Evolutionary conservation across 2,329 filamentous ascomycete species (phyloP).

Genomic region (Colletotrichum cereale): DNA sequence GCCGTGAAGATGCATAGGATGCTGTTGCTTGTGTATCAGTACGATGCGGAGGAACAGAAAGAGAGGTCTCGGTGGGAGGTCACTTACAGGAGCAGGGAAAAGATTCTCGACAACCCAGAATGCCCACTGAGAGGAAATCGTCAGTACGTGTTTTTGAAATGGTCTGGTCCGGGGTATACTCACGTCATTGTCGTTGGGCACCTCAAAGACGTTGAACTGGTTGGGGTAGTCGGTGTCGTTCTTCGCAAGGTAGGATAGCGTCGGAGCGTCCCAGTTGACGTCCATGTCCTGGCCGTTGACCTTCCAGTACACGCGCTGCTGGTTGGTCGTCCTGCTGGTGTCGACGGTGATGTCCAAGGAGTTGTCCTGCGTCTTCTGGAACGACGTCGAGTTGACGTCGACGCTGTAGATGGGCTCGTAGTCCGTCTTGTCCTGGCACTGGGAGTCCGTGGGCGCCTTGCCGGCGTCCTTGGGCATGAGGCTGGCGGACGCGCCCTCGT

Average conservation of each 20-base stretch:
- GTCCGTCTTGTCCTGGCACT: conserved; percentile 43
- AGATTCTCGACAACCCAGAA: conserved; percentile 41
- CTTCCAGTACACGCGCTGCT: conserved; percentile 48
- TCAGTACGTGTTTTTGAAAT: not conserved
- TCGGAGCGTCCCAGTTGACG: conserved; percentile 56
- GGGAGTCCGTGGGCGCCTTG: conserved; percentile 42
- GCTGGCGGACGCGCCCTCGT: conserved; percentile 48
- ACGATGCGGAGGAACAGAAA: not conserved
- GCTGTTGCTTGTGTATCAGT: not conserved
- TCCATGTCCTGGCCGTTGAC: conserved; percentile 51
- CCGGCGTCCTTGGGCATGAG: conserved; percentile 49
- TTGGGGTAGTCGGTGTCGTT: conserved; percentile 24
- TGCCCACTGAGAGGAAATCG: conserved; percentile 24
- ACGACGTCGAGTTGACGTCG: conserved; percentile 45
- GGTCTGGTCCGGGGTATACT: not conserved
- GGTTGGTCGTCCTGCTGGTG: conserved; percentile 41
- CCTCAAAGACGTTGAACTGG: conserved; percentile 33
- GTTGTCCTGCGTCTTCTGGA: conserved; percentile 44
- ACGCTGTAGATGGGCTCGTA: conserved; percentile 46
- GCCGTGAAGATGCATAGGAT: conserved; percentile 40
- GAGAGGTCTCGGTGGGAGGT: not conserved
- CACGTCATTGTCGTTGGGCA: conserved; percentile 28
- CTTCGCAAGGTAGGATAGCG: conserved; percentile 47
- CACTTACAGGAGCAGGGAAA: conserved; percentile 31
- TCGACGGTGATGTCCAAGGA: conserved; percentile 45